These are phyloP conservation scores for Xylaria sp. DNA, from an alignment of 2,329 filamentous ascomycete genomes.

Conservation along the genomic window DNA sequence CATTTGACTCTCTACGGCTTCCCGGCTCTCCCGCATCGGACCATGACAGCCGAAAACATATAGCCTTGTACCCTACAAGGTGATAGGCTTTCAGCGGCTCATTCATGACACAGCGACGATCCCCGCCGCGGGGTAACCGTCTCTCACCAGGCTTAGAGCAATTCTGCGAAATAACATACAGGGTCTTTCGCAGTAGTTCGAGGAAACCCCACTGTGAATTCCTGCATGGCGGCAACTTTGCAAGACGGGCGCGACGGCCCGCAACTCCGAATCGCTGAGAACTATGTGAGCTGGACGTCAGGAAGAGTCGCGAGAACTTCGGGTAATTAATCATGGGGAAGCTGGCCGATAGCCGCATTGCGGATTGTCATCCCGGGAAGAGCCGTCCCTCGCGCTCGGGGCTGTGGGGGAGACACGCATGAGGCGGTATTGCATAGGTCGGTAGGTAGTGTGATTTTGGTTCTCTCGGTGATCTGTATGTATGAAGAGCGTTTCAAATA, in stretches of 20 bases:
- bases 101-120: constrained; percentile 44
- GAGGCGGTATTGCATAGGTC: background rate
- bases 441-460: background rate
- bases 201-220: constrained; percentile 41
- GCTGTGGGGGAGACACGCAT: constrained; percentile 20
- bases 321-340: constrained; percentile 43
- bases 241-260: constrained; percentile 48
- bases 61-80: constrained; percentile 44
- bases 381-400: constrained; percentile 37
- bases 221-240: constrained; percentile 47
- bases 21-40: constrained; percentile 61
- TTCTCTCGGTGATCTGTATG: background rate
- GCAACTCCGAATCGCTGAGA: constrained; percentile 41
- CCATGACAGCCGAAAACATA: constrained; percentile 62
- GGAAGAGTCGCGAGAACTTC: constrained; percentile 41
- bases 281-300: constrained; percentile 18
- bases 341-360: constrained; percentile 41
- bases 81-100: constrained; percentile 45
- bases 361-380: constrained; percentile 26
- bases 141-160: constrained; percentile 18
- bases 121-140: constrained; percentile 50
- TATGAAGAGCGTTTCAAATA: constrained; percentile 5
- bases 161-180: constrained; percentile 9
- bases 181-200: constrained; percentile 7
- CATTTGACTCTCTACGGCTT: constrained; percentile 37